phyloP scores from a whole-genome alignment of 2,329 filamentous ascomycete genomes.

The Diatrype stigma region DNA sequence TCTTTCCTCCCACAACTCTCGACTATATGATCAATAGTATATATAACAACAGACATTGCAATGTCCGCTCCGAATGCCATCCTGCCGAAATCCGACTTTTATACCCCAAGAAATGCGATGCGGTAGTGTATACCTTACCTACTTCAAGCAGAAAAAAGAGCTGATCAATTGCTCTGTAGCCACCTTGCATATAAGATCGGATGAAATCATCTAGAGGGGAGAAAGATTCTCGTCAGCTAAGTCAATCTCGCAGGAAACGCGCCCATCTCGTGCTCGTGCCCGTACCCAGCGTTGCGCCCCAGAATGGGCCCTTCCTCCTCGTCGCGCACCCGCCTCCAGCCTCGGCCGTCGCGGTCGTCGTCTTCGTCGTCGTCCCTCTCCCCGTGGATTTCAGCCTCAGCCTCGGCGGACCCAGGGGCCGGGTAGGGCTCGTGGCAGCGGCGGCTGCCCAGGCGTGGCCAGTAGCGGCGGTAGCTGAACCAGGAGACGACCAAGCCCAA shows the following conservation, averaged over 20 bases:
- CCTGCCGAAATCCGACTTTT: no score
- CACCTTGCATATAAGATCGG: no score
- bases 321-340: constrained; percentile 44
- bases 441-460: constrained; percentile 49
- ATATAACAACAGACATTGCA: no score
- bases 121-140: no score
- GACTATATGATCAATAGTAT: no score
- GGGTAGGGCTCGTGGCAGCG: constrained; percentile 57
- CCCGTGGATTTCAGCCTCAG: constrained; percentile 20
- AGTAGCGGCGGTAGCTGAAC: constrained; percentile 64
- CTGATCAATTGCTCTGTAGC: no score
- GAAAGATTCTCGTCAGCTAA: constrained; percentile 4
- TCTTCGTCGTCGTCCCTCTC: constrained; percentile 14
- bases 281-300: constrained; percentile 28
- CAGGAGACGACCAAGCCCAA: constrained; percentile 58
- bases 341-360: constrained; percentile 4
- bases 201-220: constrained; percentile 16
- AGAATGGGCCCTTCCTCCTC: constrained; percentile 45
- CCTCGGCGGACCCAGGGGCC: constrained; percentile 36
- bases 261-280: constrained; percentile 9
- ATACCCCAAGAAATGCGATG: no score
- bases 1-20: no score
- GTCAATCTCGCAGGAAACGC: not conserved
- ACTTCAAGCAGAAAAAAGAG: no score
- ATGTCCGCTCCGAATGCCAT: no score